Conservation (phyloP, 306 rosid genomes). For the Acacia crassicarpa region DNA sequence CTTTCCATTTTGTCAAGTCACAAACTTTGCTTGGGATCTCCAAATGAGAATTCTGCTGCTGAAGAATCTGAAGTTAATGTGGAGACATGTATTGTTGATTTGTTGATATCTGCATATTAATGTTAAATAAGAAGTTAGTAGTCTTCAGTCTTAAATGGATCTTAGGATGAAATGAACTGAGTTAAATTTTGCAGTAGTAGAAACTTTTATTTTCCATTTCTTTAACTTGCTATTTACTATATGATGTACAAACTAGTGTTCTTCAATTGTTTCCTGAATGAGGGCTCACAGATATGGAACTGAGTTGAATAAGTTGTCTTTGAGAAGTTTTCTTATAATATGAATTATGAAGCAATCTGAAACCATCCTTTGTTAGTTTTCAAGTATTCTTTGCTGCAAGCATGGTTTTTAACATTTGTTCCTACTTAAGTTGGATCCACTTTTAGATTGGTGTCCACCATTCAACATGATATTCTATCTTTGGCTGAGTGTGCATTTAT, state of each 20-base stretch:
- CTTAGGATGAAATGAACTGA: not conserved
- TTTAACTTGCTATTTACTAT: not conserved
- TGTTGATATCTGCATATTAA: not conserved
- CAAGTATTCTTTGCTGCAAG: not conserved
- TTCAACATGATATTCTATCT: not conserved
- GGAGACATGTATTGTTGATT: slow-evolving; percentile 42
- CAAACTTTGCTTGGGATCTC: slow-evolving; percentile 64
- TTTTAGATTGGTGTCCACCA: not conserved
- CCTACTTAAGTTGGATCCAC: not conserved
- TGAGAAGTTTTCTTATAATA: not conserved
- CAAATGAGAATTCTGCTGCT: slow-evolving; percentile 33
- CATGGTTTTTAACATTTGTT: not conserved
- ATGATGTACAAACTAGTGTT: not conserved
- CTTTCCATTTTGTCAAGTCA: too few species aligned
- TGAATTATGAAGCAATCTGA: not conserved
- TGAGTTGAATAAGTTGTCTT: not conserved
- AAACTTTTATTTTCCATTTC: not conserved
- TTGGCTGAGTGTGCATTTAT: not conserved
- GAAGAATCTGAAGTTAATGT: slow-evolving; percentile 34
- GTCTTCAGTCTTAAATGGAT: not conserved
- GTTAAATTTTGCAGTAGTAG: not conserved
- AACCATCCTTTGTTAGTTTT: not conserved
- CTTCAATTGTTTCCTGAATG: not conserved
- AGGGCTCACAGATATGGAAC: not conserved
- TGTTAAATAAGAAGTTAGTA: not conserved